phyloP scores from a whole-genome alignment of 2,329 filamentous ascomycete genomes.

The Colletotrichum simmondsii region DNA sequence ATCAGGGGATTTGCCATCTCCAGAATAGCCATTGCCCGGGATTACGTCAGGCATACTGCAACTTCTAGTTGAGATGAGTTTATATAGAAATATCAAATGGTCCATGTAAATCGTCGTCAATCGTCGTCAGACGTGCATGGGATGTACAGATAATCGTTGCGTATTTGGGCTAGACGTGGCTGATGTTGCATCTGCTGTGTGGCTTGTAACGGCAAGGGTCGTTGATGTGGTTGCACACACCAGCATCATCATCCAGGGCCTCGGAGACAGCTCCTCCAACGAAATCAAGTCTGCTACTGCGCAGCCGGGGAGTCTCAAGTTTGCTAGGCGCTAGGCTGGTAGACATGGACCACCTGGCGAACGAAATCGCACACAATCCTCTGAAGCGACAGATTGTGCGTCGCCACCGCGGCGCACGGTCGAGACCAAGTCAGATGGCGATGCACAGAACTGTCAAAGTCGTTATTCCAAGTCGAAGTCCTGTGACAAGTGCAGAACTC shows the following conservation, averaged over 20 bases:
- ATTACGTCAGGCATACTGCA: not conserved
- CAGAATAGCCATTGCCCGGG: not conserved
- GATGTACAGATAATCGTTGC: slow-evolving; percentile 14
- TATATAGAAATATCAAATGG: slow-evolving; percentile 1
- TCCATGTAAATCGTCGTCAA: slow-evolving; percentile 5
- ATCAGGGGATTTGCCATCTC: slow-evolving; percentile 5
- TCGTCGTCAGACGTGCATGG: slow-evolving; percentile 19
- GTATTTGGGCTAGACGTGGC: slow-evolving; percentile 13
- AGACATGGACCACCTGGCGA: not conserved
- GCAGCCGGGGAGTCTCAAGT: no score
- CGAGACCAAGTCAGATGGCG: not conserved
- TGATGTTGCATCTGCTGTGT: not conserved
- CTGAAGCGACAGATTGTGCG: not conserved
- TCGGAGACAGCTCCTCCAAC: no score
- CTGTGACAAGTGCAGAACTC: not conserved
- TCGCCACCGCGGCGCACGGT: slow-evolving; percentile 4
- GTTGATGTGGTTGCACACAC: not conserved
- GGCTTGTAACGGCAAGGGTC: slow-evolving; percentile 7
- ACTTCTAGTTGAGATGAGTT: not conserved
- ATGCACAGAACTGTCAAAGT: not conserved
- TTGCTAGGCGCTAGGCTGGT: not conserved
- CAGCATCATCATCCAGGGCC: no score
- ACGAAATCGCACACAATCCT: not conserved
- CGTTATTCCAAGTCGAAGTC: not conserved
- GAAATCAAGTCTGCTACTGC: no score